These are phyloP conservation scores for Zymoseptoria ardabiliae DNA, from an alignment of 2,329 filamentous ascomycete species.

Conservation along the genomic window DNA sequence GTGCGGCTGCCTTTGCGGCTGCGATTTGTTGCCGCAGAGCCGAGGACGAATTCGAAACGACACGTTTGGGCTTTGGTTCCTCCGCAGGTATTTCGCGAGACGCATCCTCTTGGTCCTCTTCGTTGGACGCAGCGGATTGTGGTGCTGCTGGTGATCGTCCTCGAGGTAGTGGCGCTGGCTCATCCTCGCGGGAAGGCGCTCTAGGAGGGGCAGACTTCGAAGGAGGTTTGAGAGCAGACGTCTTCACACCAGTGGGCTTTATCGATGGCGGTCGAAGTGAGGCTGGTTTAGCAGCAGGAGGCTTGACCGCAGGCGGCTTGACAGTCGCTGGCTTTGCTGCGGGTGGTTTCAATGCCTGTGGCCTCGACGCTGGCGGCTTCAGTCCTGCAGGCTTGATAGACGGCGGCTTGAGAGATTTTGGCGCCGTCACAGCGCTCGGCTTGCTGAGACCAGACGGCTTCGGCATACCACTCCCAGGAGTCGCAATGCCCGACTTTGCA, in stretches of 20 bases:
- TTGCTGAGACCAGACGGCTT: neutral
- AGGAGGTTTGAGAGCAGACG: constrained; percentile 9
- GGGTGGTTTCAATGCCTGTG: neutral
- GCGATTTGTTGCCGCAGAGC: constrained; percentile 86
- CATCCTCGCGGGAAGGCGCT: neutral
- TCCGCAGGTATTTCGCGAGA: neutral
- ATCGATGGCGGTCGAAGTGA: neutral
- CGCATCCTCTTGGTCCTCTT: neutral
- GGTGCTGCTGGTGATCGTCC: neutral
- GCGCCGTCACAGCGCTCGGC: neutral
- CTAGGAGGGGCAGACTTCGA: neutral
- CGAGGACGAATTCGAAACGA: constrained; percentile 53
- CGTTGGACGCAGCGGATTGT: neutral
- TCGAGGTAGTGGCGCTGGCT: neutral
- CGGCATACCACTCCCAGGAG: neutral
- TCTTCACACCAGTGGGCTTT: neutral
- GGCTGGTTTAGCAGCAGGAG: neutral
- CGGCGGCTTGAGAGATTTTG: neutral
- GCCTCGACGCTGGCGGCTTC: neutral
- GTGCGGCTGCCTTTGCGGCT: constrained; percentile 73
- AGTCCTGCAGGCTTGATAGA: neutral
- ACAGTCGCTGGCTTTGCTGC: neutral
- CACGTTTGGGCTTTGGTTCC: constrained; percentile 11
- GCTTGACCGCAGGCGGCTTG: neutral
- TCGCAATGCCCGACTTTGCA: constrained; percentile 8